phyloP scores from a whole-genome alignment of 2,329 filamentous ascomycete species.

The Pseudocercospora musae region DNA sequence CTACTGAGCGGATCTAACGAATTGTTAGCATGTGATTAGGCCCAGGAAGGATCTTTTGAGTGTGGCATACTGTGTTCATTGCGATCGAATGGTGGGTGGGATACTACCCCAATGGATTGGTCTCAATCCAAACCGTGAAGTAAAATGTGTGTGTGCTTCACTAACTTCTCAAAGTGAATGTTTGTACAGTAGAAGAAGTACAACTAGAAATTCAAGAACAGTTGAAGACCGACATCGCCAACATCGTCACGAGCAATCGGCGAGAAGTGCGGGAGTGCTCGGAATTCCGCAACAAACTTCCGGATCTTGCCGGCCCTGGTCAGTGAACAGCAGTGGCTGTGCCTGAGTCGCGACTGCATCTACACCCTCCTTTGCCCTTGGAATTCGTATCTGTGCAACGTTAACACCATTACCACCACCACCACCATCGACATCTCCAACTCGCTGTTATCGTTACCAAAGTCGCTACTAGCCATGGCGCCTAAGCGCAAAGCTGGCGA shows the following conservation, averaged over 20 bases:
- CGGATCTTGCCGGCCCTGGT: neutral
- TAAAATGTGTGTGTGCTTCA: neutral
- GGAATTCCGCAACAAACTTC: constrained; percentile 4
- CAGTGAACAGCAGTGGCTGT: neutral
- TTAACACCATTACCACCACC: neutral
- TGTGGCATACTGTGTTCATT: constrained; percentile 23
- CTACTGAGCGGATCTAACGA: constrained; percentile 29
- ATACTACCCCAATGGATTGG: too few relatives aligned
- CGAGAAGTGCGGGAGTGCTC: constrained; percentile 4
- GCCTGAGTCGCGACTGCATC: neutral
- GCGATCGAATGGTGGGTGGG: too few relatives aligned
- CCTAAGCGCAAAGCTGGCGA: constrained; percentile 41
- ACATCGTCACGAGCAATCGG: neutral
- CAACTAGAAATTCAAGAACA: neutral
- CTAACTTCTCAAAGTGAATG: neutral
- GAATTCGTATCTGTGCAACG: neutral
- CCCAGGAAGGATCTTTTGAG: neutral
- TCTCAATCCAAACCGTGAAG: neutral
- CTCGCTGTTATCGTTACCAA: neutral
- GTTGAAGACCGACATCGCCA: neutral
- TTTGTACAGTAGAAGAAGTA: neutral
- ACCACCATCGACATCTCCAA: neutral
- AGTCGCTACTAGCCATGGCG: constrained; percentile 29
- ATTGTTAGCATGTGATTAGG: neutral
- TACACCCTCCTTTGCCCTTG: neutral